Base-by-base conservation (phyloP, 768 basidiomycete species). In the Podaxis rugospora region DNA sequence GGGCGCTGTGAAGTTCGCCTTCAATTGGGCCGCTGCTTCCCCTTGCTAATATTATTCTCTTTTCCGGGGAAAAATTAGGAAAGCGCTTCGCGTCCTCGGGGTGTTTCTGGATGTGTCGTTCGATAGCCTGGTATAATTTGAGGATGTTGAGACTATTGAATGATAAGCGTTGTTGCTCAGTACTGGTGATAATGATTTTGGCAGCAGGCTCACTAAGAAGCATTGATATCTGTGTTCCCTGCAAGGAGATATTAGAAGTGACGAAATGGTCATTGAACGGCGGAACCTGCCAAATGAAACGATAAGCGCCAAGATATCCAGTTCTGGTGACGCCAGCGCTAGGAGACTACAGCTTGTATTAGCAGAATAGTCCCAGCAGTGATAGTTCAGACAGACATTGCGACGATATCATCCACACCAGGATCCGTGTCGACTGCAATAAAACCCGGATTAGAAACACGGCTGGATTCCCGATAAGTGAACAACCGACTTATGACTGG, bases 341-440 rank as follows among this genome's bases (percentile, higher is more conserved):
- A 93, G 75, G 57, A 94, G 74, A 61, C 90, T 92, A 66, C 6
- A 61, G 27, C 2, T 25, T 21, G 2, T 25, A 7, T 55, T 18
- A 49, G 55, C 40, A 52, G 46, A 27, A 27, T 13, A 23, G 18
- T 14, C 32, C 18, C 10, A 46, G 21, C 9, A 54, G 13, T 46
- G 54, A 47, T 13, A 39, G 25, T 16, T 27, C 6, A 36, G 28
- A 71, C 85, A 61, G 61, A 89, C 91, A 95, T 84, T 28, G 92
- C 92, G 55, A 93, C 65, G 25, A 80, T 76, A 70, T 95, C 93
- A 68, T 95, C 93, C 3, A 93, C 87, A 36, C 93, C 93, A 5
- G 92, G 90, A 68, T 95, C 92, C 27, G 90, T 90, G 66, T 93
- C 92, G 67, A 92, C 90, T 92, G 66, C 36, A 44, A 56, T 27